Evolutionary conservation across 768 basidiomycete genomes (phyloP).

Genomic region (Agrocybe praecox): DNA sequence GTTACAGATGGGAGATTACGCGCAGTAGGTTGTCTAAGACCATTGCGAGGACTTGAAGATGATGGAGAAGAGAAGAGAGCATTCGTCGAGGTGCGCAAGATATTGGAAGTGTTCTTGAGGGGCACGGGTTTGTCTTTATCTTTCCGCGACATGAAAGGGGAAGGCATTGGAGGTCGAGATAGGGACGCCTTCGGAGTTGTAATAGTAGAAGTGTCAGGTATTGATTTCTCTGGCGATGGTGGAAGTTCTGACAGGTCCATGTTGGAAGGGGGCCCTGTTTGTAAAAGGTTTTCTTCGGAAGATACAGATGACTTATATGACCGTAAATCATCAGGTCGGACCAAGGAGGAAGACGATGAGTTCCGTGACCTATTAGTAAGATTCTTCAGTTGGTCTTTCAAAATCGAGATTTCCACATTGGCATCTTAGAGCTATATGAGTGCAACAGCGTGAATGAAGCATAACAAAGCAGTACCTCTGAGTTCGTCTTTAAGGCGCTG

Average conservation of each 20-base stretch:
- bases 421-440: conserved; percentile 57
- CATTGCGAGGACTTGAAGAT: conserved; percentile 49
- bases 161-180: conserved; percentile 42
- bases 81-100: conserved; percentile 61
- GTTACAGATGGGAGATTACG: conserved; percentile 44
- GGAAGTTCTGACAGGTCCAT: conserved; percentile 28
- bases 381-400: conserved; percentile 72
- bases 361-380: conserved; percentile 26
- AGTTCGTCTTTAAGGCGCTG: conserved; percentile 93
- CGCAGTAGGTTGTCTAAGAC: conserved; percentile 46
- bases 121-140: conserved; percentile 45
- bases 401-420: conserved; percentile 79
- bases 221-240: conserved; percentile 21
- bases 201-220: conserved; percentile 24
- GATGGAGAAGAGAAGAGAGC: conserved; percentile 48
- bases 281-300: conserved; percentile 24
- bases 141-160: conserved; percentile 51
- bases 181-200: conserved; percentile 40
- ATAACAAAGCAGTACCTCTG: conserved; percentile 58
- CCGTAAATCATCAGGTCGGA: conserved; percentile 11
- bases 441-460: background rate
- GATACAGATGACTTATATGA: conserved; percentile 5
- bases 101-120: conserved; percentile 38
- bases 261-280: conserved; percentile 24
- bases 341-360: conserved; percentile 18